Conservation (phyloP, 108 stramenopile species). For the Cyclotella baltica region DNA sequence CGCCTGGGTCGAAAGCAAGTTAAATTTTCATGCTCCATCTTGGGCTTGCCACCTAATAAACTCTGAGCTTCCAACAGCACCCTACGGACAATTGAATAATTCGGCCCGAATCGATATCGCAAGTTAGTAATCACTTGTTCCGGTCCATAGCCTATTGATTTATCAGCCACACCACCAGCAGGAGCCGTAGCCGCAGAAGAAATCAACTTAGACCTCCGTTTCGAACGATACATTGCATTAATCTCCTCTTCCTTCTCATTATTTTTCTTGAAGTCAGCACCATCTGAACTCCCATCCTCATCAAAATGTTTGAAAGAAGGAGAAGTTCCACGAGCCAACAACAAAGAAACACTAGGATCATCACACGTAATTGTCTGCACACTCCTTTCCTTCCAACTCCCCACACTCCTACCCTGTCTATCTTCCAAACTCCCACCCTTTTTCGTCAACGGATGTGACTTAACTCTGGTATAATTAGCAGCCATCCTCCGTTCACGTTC, state of each 20-base stretch:
- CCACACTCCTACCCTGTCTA: slow-evolving; percentile 21
- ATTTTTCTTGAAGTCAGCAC: neutral
- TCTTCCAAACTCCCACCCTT: slow-evolving; percentile 28
- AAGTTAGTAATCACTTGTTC: slow-evolving; percentile 72
- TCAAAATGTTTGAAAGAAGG: neutral
- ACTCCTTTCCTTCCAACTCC: slow-evolving; percentile 39
- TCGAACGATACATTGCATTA: neutral
- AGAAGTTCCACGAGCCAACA: neutral
- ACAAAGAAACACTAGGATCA: slow-evolving; percentile 31
- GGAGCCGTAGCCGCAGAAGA: neutral
- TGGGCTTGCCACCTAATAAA: slow-evolving; percentile 52
- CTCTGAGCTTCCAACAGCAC: slow-evolving; percentile 72
- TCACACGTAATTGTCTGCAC: slow-evolving; percentile 15
- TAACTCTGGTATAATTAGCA: slow-evolving; percentile 17
- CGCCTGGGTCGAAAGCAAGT: slow-evolving; percentile 59
- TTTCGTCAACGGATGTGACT: neutral
- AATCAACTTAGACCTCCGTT: neutral
- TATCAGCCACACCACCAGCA: slow-evolving; percentile 6
- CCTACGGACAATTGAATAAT: slow-evolving; percentile 70
- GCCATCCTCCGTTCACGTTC: slow-evolving; percentile 49
- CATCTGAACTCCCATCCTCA: neutral
- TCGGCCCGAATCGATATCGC: slow-evolving; percentile 66
- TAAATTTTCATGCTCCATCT: too few species aligned
- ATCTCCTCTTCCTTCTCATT: neutral
- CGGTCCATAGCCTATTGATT: slow-evolving; percentile 70